Evolutionary conservation across 2,329 filamentous ascomycete genomes (phyloP), one percentile per base, ranked within the genome.

Genomic region (Clonostachys rhizophaga): DNA sequence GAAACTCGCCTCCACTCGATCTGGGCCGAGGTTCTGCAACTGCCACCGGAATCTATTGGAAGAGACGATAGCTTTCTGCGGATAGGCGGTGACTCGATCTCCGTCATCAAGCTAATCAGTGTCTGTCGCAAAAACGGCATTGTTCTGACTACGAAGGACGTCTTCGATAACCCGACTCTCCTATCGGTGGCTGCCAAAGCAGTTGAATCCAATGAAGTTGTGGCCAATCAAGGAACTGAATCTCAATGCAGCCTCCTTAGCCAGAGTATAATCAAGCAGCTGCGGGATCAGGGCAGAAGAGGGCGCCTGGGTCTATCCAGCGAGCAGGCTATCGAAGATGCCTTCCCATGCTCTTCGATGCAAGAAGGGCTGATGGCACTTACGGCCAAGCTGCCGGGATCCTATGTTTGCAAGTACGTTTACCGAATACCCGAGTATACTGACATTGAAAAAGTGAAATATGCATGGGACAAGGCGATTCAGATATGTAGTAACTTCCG

Each of bases 351-450:
- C 54, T 72, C 74, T 0, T 64, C 72, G 1, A 55, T 76, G 1
- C 75, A 79, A 49, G 72, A 75, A 52, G 72, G 69, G 6, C 61
- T 79, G 3, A 67, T 79, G 56, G 70, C 72, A 2, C 52, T 78
- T 5, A 69, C 75, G 9, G 61, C 63, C 44, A 71, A 70, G 51
- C 18, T 33, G 5, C 45, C 50, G 2, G 65, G 61, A 2, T 60
- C 59, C 1, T 70, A 71, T 39, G 55, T 68, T 12, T 57, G 60
- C 4, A 55, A 58, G 45, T 53, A 58, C 46, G 54, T 53, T 14
- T 48, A 58, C 35, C 42, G 49, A 16, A 51, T 60, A 6, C 36
- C 52, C 1, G 42, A 35, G 55, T 40, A 45, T n/a, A 34, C 34
- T n/a, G 24, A 35, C 18, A 7, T 44, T 18, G 18, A 20, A 10